These are phyloP conservation scores for Diaporthe citrichinensis DNA, from an alignment of 2,329 filamentous ascomycete genomes.

Conservation along the genomic window DNA sequence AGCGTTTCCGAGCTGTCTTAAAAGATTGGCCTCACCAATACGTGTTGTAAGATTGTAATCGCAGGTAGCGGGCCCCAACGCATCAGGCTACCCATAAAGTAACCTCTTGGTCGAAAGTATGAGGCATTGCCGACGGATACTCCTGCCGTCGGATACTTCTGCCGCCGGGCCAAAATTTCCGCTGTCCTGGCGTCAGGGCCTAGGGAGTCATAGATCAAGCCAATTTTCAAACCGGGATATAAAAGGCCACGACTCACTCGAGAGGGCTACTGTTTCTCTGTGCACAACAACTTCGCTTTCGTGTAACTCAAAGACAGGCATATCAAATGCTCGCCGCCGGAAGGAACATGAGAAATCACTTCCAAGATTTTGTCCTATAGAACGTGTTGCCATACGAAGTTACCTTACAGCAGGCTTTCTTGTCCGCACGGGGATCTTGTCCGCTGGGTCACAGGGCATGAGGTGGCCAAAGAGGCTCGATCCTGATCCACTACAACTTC, in stretches of 20 bases:
- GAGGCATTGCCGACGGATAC: not conserved
- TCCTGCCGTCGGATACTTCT: not conserved
- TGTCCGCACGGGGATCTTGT: not conserved
- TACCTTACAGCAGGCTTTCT: not conserved
- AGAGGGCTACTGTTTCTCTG: too few relatives aligned
- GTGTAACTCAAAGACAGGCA: not conserved
- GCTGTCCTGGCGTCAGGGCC: not conserved
- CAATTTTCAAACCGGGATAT: not conserved
- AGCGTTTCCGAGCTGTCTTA: not conserved
- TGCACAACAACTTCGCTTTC: not conserved
- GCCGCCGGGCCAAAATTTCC: not conserved
- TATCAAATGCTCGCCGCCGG: not conserved
- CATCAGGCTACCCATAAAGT: not conserved
- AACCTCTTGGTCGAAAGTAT: not conserved
- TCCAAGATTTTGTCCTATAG: not conserved
- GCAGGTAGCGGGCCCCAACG: too few relatives aligned
- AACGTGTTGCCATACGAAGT: too few relatives aligned
- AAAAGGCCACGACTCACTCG: not conserved
- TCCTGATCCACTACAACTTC: not conserved
- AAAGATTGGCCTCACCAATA: too few relatives aligned
- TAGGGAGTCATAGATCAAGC: not conserved
- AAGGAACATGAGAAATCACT: not conserved
- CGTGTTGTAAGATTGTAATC: not conserved
- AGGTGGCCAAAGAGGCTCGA: not conserved
- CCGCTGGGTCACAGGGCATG: not conserved